These are phyloP conservation scores for Acacia melanoxylon DNA, from an alignment of 306 rosid genomes.

Conservation along the genomic window DNA sequence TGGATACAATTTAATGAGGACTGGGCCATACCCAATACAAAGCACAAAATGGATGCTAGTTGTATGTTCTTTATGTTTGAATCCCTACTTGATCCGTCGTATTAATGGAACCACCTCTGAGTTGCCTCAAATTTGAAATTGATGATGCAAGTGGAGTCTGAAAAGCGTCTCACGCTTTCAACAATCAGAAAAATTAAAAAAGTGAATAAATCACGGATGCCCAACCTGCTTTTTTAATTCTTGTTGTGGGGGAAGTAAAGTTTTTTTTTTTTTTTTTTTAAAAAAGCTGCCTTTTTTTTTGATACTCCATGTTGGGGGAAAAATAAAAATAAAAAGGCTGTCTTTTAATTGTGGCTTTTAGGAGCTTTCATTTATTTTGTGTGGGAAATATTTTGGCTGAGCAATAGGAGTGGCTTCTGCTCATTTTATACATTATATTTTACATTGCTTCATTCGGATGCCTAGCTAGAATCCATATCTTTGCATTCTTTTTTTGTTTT, in stretches of 20 bases:
- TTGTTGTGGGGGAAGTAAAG: neutral
- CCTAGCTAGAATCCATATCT: conserved; percentile 25
- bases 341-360: neutral
- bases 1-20: too few relatives aligned
- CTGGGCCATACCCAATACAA: neutral
- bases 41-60: neutral
- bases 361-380: neutral
- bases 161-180: conserved; percentile 26
- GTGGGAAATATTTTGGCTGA: neutral
- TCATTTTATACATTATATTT: neutral
- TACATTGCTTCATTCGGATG: conserved; percentile 12
- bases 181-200: conserved; percentile 20
- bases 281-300: too few relatives aligned
- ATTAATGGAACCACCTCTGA: neutral
- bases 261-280: too few relatives aligned
- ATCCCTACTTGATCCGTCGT: neutral
- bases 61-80: neutral
- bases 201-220: conserved; percentile 32
- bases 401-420: neutral
- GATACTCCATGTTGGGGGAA: too few relatives aligned
- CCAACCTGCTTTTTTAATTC: conserved; percentile 18
- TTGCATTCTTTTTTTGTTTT: neutral
- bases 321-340: neutral
- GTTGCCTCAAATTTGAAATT: neutral
- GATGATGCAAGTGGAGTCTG: neutral